Evolutionary conservation across 768 basidiomycete genomes (phyloP).

Genomic region (Coprinopsis strossmayeri): DNA sequence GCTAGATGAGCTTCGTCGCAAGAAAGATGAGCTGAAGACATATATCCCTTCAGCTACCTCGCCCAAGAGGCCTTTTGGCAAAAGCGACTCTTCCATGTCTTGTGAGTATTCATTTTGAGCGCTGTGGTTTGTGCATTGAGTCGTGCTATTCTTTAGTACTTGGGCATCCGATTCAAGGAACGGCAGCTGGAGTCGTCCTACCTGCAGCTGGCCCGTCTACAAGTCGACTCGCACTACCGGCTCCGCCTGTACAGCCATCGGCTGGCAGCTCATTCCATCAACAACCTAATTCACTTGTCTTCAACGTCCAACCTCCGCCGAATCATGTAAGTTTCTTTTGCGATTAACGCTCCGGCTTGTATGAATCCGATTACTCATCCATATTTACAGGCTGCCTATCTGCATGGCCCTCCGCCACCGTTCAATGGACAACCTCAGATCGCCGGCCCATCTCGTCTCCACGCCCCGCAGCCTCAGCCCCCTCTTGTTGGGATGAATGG

Average conservation of each 20-base stretch:
- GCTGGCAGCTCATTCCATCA: neutral
- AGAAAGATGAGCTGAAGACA: constrained; percentile 12
- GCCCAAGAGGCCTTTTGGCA: neutral
- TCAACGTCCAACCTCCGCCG: neutral
- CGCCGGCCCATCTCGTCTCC: no score
- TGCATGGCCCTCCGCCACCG: no score
- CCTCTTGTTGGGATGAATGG: no score
- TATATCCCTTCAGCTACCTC: constrained; percentile 7
- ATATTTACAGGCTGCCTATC: no score
- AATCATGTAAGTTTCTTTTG: no score
- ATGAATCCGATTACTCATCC: no score
- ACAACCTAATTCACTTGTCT: neutral
- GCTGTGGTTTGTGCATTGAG: no score
- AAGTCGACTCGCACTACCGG: neutral
- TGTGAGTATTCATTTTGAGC: neutral
- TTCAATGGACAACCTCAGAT: no score
- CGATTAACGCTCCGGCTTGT: no score
- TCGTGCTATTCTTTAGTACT: neutral
- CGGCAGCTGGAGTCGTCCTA: neutral
- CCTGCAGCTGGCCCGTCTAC: neutral
- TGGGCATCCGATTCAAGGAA: neutral
- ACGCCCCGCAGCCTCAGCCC: no score
- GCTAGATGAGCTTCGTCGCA: constrained; percentile 10
- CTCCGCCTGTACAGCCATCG: neutral
- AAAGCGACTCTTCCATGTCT: neutral